A percentile compares a stretch with the other conserved stretches of the same genome.
Evolutionary conservation across 352 stramenopile genomes (phyloP).

Genomic region (Pythium vanterpoolii): DNA sequence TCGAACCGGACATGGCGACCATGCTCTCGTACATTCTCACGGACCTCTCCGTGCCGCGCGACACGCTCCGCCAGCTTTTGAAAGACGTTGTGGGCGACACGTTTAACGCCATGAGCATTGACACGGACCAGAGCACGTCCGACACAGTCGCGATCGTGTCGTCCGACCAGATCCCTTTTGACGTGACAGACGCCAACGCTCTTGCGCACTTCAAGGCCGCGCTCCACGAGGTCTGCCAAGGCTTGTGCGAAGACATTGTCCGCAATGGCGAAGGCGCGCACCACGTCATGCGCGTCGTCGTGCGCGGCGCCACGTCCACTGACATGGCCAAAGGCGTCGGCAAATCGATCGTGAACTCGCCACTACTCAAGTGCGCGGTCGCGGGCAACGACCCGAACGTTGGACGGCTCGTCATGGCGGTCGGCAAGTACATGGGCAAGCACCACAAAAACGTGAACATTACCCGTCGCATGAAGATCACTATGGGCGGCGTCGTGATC

Average conservation of each 20-base stretch:
- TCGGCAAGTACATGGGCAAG: conserved; percentile 96
- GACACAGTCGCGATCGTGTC: conserved; percentile 96
- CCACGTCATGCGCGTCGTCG: conserved; percentile 95
- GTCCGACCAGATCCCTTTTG: conserved; percentile 90
- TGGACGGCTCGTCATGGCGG: conserved; percentile 94
- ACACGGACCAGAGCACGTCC: conserved; percentile 98
- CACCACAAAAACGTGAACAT: conserved; percentile 85
- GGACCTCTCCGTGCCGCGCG: conserved; percentile 77
- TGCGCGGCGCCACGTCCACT: conserved; percentile 79
- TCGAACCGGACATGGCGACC: conserved; percentile 96
- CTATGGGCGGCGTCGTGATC: conserved; percentile 90
- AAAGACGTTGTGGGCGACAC: conserved; percentile 80
- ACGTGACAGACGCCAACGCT: conserved; percentile 52
- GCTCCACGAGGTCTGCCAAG: conserved; percentile 90
- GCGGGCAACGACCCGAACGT: conserved; percentile 99
- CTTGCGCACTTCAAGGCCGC: conserved; percentile 90
- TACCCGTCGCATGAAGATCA: conserved; percentile 77
- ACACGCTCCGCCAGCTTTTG: conserved; percentile 77
- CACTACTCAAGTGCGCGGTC: conserved; percentile 97
- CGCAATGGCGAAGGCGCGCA: conserved; percentile 97
- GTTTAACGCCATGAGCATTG: conserved; percentile 95
- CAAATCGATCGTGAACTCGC: conserved; percentile 93
- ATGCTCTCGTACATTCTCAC: conserved; percentile 91
- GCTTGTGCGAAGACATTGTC: conserved; percentile 96
- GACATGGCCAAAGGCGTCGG: conserved; percentile 86